These are phyloP conservation scores for Cordyceps farinosa DNA, from an alignment of 2,329 filamentous ascomycete genomes.

Conservation along the genomic window DNA sequence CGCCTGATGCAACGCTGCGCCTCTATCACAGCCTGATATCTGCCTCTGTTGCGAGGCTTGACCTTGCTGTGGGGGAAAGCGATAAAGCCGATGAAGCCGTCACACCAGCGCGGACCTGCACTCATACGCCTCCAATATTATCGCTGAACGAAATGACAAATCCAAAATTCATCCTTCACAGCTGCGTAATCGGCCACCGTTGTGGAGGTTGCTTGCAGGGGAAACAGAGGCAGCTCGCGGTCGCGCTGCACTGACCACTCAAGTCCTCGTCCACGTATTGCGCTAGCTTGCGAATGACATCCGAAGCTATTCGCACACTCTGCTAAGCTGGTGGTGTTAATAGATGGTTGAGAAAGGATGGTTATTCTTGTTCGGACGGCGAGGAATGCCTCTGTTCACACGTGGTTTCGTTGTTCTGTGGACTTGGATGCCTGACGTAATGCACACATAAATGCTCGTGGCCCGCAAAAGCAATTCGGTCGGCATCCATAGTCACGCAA, in stretches of 20 bases:
- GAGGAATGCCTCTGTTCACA: not conserved
- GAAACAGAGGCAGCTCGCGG: not conserved
- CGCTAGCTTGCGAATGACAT: not conserved
- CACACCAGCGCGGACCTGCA: not conserved
- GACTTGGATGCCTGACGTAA: slow-evolving; percentile 11
- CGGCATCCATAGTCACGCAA: not conserved
- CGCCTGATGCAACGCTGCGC: not conserved
- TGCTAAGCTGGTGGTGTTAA: not conserved
- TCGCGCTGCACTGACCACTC: not conserved
- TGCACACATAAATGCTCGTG: not conserved
- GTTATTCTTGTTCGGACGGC: not conserved
- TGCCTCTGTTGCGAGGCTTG: not conserved
- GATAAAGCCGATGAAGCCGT: not conserved
- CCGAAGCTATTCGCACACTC: not conserved
- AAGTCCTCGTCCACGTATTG: not conserved
- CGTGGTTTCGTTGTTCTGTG: not conserved
- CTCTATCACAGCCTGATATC: not conserved
- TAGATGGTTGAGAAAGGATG: not conserved
- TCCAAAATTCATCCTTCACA: not conserved
- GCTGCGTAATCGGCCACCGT: not conserved
- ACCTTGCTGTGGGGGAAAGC: not conserved
- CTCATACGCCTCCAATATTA: not conserved
- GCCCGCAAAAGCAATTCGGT: slow-evolving; percentile 6
- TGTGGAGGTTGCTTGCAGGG: not conserved
- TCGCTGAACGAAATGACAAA: not conserved